Evolutionary conservation across 2,329 filamentous ascomycete genomes (phyloP).

Genomic region (Tolypocladium ophioglossoides): DNA sequence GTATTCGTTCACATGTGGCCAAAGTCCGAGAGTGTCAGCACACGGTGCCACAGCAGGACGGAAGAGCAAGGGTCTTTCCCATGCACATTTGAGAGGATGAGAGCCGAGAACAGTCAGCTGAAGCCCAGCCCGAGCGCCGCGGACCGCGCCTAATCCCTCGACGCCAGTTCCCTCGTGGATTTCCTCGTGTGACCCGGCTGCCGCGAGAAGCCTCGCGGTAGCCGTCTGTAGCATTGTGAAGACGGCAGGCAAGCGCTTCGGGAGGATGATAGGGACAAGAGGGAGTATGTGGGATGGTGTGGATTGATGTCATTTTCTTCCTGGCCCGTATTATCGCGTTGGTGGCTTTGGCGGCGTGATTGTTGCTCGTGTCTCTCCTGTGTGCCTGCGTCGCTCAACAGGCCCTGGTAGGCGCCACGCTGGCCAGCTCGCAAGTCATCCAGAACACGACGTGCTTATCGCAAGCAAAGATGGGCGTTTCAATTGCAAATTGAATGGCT

Average conservation of each 20-base stretch:
- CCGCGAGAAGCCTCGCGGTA: neutral
- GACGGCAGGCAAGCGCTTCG: neutral
- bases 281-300: neutral
- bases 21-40: too few species aligned
- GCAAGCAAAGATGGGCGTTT: neutral
- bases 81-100: neutral
- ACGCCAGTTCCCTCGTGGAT: neutral
- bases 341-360: neutral
- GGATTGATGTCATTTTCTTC: neutral
- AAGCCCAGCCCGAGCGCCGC: neutral
- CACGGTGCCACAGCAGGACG: neutral
- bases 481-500: neutral
- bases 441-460: neutral
- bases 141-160: neutral
- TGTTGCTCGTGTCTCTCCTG: too few species aligned
- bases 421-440: neutral
- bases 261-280: neutral
- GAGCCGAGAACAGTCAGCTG: neutral
- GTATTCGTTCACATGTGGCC: too few species aligned
- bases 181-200: neutral
- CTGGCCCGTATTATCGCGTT: neutral
- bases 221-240: neutral
- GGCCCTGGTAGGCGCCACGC: too few species aligned
- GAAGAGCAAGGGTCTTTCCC: neutral
- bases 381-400: too few species aligned